Evolutionary conservation across 495 filamentous ascomycete species (phyloP), one percentile per base, ranked within the genome.

Genomic region (Penicillium flavigenum): DNA sequence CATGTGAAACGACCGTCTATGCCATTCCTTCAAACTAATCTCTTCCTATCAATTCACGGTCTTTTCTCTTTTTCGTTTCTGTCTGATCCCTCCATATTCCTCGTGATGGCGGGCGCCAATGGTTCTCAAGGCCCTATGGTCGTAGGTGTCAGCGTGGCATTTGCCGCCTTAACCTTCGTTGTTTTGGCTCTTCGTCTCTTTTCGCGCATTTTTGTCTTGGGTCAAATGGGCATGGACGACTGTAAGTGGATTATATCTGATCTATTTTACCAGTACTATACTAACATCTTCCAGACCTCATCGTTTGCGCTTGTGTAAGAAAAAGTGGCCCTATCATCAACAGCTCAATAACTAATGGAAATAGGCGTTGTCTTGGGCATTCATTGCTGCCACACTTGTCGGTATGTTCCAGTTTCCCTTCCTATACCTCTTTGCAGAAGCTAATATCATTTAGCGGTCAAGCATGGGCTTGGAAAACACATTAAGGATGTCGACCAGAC

Each of bases 171-270:
- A 49, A 73, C 68, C 5, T 66, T 73, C 19, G 11, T 73, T n/a
- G 70, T 76, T 12, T 41, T 76, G n/a, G 48, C 31, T 47, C 59
- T 76, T 44, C 58, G 73, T 32, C 60, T 76, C 34, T 76, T 76
- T 56, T 60, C 73, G 1, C 70, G 73, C 7, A 47, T 73, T 22
- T 70, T 63, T 54, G 72, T 76, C 1, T 38, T 74, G 47, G 61
- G 65, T 14, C 60, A 65, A 39, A 70, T 74, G 67, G 68, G 70
- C 2, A 2, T 67, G 1, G 73, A 76, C 58, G 73, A 76, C 47
- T 76, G 73, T 74, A 58, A 54, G 71, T 72, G 5, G 27, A 29
- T 17, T 27, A 2, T 51, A 0, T 11, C 22, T 6, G 19, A 39
- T 24, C 19, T 20, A 32, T 24, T 14, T 47, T 12, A 7, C 24